phyloP scores from a whole-genome alignment of 2,329 filamentous ascomycete genomes.

The Cladophialophora immunda region DNA sequence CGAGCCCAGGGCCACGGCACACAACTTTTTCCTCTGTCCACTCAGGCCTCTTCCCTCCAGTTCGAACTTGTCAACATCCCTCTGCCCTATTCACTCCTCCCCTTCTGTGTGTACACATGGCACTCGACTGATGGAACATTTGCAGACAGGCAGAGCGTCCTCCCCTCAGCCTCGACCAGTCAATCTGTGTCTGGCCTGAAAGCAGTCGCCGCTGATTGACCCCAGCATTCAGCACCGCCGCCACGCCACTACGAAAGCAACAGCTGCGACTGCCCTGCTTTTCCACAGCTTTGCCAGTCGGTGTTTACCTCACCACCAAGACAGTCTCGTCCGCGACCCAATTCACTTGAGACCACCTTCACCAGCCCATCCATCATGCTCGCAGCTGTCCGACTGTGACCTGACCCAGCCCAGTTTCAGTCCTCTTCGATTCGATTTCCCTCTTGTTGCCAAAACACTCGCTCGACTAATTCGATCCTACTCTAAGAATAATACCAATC shows the following conservation, averaged over 20 bases:
- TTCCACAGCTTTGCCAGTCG: background rate
- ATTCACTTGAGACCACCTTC: slow-evolving; percentile 10
- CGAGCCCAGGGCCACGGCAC: slow-evolving; percentile 26
- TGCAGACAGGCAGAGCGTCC: slow-evolving; percentile 20
- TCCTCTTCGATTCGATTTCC: slow-evolving; percentile 26
- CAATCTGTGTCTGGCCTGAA: slow-evolving; percentile 8
- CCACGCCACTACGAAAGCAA: background rate
- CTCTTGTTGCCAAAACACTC: slow-evolving; percentile 29
- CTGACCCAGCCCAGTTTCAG: slow-evolving; percentile 13
- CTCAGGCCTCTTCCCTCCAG: slow-evolving; percentile 22
- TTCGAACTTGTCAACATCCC: slow-evolving; percentile 28
- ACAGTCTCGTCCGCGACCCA: background rate
- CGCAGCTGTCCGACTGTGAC: slow-evolving; percentile 35
- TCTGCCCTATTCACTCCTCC: slow-evolving; percentile 2
- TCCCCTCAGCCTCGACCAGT: slow-evolving; percentile 18
- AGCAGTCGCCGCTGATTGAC: slow-evolving; percentile 4
- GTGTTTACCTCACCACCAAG: slow-evolving; percentile 5
- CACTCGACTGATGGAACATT: slow-evolving; percentile 34
- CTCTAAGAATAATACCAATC: slow-evolving; percentile 20
- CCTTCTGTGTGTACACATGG: slow-evolving; percentile 32
- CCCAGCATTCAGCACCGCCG: slow-evolving; percentile 1
- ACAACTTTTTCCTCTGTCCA: slow-evolving; percentile 29
- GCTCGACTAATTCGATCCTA: slow-evolving; percentile 12
- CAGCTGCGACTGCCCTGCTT: background rate
- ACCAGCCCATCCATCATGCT: slow-evolving; percentile 34